Evolutionary conservation across 164 flowering plant species (phyloP).

Genomic region (Magnolia officinalis): DNA sequence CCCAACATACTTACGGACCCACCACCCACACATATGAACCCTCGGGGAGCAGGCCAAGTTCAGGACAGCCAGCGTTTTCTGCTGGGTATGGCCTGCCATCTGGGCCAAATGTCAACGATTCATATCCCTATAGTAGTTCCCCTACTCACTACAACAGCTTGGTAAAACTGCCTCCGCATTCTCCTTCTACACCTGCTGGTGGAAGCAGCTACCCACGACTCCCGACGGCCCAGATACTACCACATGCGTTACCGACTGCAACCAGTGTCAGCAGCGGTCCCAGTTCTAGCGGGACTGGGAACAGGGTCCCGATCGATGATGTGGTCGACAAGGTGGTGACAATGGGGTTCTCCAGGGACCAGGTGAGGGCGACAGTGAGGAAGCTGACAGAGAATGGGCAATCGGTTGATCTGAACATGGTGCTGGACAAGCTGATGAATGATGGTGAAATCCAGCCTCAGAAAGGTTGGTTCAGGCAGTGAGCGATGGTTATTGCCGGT

Average conservation of each 20-base stretch:
- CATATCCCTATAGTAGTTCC: conserved; percentile 51
- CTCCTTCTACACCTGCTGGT: conserved; percentile 38
- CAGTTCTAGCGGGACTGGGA: conserved; percentile 59
- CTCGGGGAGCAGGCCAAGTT: conserved; percentile 39
- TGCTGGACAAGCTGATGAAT: conserved; percentile 91
- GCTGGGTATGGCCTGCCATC: conserved; percentile 37
- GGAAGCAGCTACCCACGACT: conserved; percentile 70
- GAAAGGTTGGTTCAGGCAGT: conserved; percentile 77
- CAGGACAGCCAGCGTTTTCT: conserved; percentile 40
- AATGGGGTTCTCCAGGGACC: conserved; percentile 94
- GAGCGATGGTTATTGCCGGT: background rate
- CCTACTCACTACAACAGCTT: conserved; percentile 45
- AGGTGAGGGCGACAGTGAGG: conserved; percentile 74
- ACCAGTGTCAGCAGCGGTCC: conserved; percentile 47
- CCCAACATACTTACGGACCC: too few species aligned
- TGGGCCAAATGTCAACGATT: conserved; percentile 45
- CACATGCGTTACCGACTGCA: conserved; percentile 78
- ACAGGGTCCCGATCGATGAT: conserved; percentile 85
- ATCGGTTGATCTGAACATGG: conserved; percentile 83
- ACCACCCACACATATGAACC: conserved; percentile 45
- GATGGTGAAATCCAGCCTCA: conserved; percentile 60
- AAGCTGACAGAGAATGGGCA: conserved; percentile 89
- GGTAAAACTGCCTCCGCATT: conserved; percentile 42
- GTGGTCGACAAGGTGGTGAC: conserved; percentile 75
- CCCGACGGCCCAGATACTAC: conserved; percentile 77